Conservation (phyloP, 1,284 basidiomycete species). For the Nidula niveotomentosa region DNA sequence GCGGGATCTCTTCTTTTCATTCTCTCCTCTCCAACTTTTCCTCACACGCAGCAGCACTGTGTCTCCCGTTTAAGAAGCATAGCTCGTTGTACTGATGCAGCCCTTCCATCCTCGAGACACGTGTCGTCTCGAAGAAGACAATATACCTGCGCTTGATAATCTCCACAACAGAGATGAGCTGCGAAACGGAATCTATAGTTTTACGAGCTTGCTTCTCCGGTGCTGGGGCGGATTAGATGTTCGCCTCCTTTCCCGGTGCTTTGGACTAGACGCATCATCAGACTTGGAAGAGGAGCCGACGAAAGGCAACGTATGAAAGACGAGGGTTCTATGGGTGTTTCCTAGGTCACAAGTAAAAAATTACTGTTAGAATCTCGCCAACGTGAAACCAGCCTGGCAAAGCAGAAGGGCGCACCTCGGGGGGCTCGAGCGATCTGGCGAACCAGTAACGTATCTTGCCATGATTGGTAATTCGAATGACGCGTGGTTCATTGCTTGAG, state of each 20-base stretch:
- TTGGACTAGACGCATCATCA: background rate
- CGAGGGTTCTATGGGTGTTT: slow-evolving; percentile 54
- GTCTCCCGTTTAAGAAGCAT: slow-evolving; percentile 57
- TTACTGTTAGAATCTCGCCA: background rate
- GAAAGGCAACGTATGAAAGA: slow-evolving; percentile 68
- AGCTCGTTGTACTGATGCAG: slow-evolving; percentile 84
- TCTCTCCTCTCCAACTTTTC: background rate
- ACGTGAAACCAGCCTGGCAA: background rate
- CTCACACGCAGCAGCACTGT: slow-evolving; percentile 9
- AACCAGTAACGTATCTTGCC: slow-evolving; percentile 70
- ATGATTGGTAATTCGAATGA: slow-evolving; percentile 60
- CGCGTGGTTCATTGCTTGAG: slow-evolving; percentile 6
- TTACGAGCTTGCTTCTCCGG: slow-evolving; percentile 29
- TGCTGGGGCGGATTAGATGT: slow-evolving; percentile 21
- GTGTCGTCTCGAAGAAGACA: slow-evolving; percentile 41
- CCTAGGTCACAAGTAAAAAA: slow-evolving; percentile 33
- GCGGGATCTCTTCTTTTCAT: slow-evolving; percentile 28
- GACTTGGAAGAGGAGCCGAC: background rate
- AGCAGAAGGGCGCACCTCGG: slow-evolving; percentile 44
- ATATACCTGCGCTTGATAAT: slow-evolving; percentile 83
- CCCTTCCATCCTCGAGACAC: slow-evolving; percentile 41
- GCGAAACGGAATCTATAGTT: slow-evolving; percentile 42
- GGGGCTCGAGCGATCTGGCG: slow-evolving; percentile 56
- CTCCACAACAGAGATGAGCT: slow-evolving; percentile 77
- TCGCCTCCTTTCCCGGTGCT: slow-evolving; percentile 4